Conservation (phyloP, 1,284 basidiomycete species). For the Ustanciosporium gigantosporum region DNA sequence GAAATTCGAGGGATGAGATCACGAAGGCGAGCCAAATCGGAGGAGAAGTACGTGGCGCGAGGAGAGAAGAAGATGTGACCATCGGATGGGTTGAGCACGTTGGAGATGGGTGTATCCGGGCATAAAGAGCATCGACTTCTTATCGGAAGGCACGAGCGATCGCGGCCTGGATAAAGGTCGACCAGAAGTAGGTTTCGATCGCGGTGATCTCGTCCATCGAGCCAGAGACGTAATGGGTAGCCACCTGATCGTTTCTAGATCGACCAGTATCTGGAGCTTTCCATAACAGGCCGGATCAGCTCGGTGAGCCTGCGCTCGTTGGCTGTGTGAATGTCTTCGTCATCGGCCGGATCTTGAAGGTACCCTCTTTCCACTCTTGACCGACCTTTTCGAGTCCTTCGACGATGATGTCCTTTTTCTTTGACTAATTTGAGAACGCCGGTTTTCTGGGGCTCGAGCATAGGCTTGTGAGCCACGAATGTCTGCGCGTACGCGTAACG, state of each 20-base stretch:
- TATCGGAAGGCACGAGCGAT: constrained; percentile 86
- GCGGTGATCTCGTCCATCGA: constrained; percentile 77
- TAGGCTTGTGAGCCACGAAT: constrained; percentile 94
- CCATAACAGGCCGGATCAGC: constrained; percentile 72
- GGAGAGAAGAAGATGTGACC: constrained; percentile 94
- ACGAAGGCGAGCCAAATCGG: constrained; percentile 83
- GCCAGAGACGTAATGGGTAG: constrained; percentile 97
- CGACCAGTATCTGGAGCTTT: constrained; percentile 81
- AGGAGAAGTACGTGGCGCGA: constrained; percentile 88
- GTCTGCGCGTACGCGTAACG: constrained; percentile 91
- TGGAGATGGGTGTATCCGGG: constrained; percentile 90
- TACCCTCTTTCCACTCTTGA: constrained; percentile 73
- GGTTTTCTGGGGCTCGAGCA: constrained; percentile 78
- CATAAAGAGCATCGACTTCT: constrained; percentile 85
- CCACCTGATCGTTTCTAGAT: constrained; percentile 95
- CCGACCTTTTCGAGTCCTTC: constrained; percentile 78
- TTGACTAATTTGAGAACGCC: constrained; percentile 77
- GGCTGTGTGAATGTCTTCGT: constrained; percentile 99
- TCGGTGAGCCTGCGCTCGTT: constrained; percentile 94
- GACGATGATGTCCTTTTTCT: constrained; percentile 73
- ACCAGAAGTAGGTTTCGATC: constrained; percentile 75
- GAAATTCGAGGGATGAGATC: constrained; percentile 76
- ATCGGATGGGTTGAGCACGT: constrained; percentile 92
- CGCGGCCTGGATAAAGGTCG: constrained; percentile 81
- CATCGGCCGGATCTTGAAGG: constrained; percentile 67